Base-by-base conservation (phyloP, 208 protist genomes). In the Endotrypanum monterogeii region DNA sequence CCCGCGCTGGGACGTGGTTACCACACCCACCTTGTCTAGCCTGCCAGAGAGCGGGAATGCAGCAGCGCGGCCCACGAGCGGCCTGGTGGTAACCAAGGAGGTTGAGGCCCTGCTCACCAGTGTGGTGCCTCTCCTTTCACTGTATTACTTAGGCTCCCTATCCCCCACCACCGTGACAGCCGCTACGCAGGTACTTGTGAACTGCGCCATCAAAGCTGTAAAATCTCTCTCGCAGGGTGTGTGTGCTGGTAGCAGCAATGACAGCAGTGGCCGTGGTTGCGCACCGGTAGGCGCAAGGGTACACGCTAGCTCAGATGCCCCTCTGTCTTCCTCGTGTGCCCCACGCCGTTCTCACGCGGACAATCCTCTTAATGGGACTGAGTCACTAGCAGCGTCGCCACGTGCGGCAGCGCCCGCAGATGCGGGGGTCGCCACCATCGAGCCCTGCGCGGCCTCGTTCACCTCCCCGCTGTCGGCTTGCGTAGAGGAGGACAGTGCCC, bases 71-170 rank as follows among this genome's bases (percentile, higher is more conserved):
- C 60, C n/a, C 23, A 30, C 37, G 25, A 28, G 60, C 37, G 16
- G 58, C 41, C 37, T 71, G 6, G 23, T 25, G 3, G 73, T 61
- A 18, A 61, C 25, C 52, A 48, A 60, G 71, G 70, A 84, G 35
- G 46, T 71, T 16, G 67, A 62, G 16, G 46, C 63, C 18, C 20
- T 79, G 11, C 46, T 84, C 44, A 71, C 54, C 28, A 73, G 67
- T 41, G 52, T 84, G 4, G 14, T 84, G 18, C 80, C 80, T 12
- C 54, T 84, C 11, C 61, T 84, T 0, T 78, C 71, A 0, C 80
- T 81, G 68, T 80, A 76, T 58, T 84, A 84, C 50, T 37, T 65
- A 39, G 72, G 28, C 18, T 51, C 37, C 18, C 57, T 84, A 14
- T 63, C 66, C 9, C 54, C 78, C 39, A 56, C 7, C 48, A 51